Evolutionary conservation across 1,284 basidiomycete species (phyloP), one percentile per base, ranked within the genome.

Genomic region (Leccinum proximum): DNA sequence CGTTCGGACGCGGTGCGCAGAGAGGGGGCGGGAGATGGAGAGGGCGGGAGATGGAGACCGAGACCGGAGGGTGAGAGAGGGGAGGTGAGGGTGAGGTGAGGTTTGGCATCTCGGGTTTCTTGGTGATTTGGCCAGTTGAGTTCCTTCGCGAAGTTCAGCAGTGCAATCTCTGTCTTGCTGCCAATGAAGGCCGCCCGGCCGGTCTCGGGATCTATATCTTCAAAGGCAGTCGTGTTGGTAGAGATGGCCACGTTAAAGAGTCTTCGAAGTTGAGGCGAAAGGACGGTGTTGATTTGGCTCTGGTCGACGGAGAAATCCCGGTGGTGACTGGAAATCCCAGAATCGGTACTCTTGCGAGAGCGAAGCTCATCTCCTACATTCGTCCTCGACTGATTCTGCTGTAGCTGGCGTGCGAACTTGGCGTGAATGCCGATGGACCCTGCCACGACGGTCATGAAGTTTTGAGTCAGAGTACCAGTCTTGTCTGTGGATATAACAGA

Each of bases 401-500:
- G 81, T 53, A 98, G 84, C 26, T 84, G 81, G 58, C 87, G 86
- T 26, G 95, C 96, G 72, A 98, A 98, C 79, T 98, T 98, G 75
- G 91, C 92, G 70, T 96, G 89, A 61, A 97, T 87, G 42, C 97
- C 97, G 63, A 98, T 82, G 35, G 95, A 95, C 48, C 97, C 97
- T 14, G 97, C 96, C 61, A 99, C 97, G 71, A 99, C 92, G 16
- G 89, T 87, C 97, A 99, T 99, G 72, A 82, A 83, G 80, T 98
- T 98, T 74, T 95, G 92, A 0, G 97, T 98, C 33, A 96, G 87
- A 7, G 95, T 92, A 59, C 93, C 93, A 1, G 96, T 97, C 81
- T 98, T 98, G 82, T 97, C 95, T 22, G 96, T 98, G 79, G 96
- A 98, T 35, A 98, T 86, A 67, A 98, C 96, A 26, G 92, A 97